phyloP scores from a whole-genome alignment of 805 yeast species.

The Blastobotrys americana region DNA sequence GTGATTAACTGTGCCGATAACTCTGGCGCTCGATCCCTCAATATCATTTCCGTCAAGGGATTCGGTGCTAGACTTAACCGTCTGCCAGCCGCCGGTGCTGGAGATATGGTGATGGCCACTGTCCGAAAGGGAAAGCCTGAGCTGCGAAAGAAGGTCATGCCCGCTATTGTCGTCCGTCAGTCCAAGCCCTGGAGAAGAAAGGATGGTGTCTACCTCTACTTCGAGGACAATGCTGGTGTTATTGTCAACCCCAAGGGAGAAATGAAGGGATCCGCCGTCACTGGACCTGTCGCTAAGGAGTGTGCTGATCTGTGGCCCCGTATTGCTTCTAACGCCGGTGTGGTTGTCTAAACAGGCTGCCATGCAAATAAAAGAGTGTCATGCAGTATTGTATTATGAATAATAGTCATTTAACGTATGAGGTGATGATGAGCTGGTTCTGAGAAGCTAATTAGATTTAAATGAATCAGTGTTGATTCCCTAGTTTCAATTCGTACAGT shows the following conservation, averaged over 20 bases:
- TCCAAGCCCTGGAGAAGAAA: conserved; percentile 99
- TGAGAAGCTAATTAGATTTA: too few species aligned
- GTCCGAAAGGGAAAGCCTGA: conserved; percentile 99
- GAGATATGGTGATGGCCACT: conserved; percentile 80
- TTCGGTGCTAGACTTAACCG: conserved; percentile 99
- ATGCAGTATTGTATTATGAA: conserved; percentile 3
- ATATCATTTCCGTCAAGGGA: conserved; percentile 98
- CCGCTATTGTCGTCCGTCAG: conserved; percentile 99
- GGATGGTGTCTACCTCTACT: conserved; percentile 99
- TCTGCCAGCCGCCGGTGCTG: conserved; percentile 99
- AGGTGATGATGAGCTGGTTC: too few species aligned
- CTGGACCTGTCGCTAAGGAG: conserved; percentile 99
- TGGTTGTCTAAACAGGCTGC: conserved; percentile 77
- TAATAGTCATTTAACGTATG: not conserved
- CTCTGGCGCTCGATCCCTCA: conserved; percentile 99
- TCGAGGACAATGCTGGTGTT: conserved; percentile 99
- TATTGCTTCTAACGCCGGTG: conserved; percentile 99
- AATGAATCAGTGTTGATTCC: too few species aligned
- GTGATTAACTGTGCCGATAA: conserved; percentile 99
- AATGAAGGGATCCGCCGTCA: conserved; percentile 99
- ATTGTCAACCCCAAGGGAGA: conserved; percentile 99
- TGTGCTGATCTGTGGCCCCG: conserved; percentile 99
- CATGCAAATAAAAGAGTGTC: conserved; percentile 1
- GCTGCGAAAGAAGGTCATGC: conserved; percentile 99
- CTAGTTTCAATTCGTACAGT: too few species aligned